phyloP scores from a whole-genome alignment of 176 grass and related monocot species.

The Raddia guianensis region DNA sequence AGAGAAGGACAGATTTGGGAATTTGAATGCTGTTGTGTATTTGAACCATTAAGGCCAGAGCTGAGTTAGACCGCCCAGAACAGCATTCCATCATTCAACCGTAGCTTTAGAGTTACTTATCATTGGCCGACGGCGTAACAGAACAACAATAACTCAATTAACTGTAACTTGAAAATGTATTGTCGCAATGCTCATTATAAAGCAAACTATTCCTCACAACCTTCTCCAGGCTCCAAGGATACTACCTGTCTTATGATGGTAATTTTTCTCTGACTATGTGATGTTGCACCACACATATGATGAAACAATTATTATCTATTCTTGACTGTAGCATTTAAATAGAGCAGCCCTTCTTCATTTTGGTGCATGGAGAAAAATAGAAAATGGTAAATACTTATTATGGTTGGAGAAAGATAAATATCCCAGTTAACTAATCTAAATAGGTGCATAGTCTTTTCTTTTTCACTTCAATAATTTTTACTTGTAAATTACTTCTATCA shows the following conservation, averaged over 20 bases:
- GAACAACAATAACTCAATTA: not conserved
- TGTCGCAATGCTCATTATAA: not conserved
- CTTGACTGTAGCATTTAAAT: conserved; percentile 12
- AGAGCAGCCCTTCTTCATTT: conserved; percentile 19
- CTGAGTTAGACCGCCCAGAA: not conserved
- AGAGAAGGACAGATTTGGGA: conserved; percentile 12
- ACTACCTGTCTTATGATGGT: conserved; percentile 4
- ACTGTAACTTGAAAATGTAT: not conserved
- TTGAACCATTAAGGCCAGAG: not conserved
- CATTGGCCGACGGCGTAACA: not conserved
- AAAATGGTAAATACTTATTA: not conserved
- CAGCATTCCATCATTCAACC: not conserved
- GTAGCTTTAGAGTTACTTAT: not conserved
- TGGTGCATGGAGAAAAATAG: not conserved
- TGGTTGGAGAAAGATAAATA: not conserved
- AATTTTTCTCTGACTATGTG: not conserved
- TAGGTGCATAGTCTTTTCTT: not conserved
- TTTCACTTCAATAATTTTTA: not conserved
- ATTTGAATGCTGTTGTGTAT: conserved; percentile 1
- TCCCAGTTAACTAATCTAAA: conserved; percentile 15
- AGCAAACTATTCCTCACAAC: conserved; percentile 15
- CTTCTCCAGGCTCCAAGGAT: not conserved
- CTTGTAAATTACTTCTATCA: not conserved
- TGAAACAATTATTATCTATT: not conserved
- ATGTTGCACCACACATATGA: not conserved